Evolutionary conservation across 202 grass and related monocot genomes (phyloP), one percentile per base, ranked within the genome.

Genomic region (Panicum hallii): DNA sequence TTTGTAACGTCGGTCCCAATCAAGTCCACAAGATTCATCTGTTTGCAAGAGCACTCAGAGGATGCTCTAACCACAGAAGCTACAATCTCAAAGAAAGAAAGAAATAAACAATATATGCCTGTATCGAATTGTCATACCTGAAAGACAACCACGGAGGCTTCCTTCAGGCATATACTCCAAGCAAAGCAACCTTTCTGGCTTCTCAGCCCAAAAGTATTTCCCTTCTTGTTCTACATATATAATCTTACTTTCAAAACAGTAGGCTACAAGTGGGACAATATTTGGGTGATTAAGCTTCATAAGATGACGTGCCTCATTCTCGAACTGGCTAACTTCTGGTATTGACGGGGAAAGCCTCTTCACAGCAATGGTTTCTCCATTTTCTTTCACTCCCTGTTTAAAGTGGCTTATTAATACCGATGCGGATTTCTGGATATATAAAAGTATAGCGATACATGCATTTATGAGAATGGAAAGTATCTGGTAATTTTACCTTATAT

Each of bases 1-100:
- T 70, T 60, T 71, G 63, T 22, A 79, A 17, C 79, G 52, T 14
- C 14, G 50, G 2, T 16, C 3, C 86, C 86, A 88, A 19, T 72
- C 63, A 14, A 83, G 72, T 72, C 60, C 55, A 52, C 7, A n/a
- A 38, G 6, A 15, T 34, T 15, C 69, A 48, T 50, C 69, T 47
- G 45, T 11, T 47, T 47, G 10, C 11, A 47, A 47, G 10, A 47
- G 7, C 41, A 43, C 41, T 43, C 41, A 43, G 7, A 43, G 4
- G 41, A 43, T 43, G 7, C 42, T 44, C 42, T 44, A 9, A 44
- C 42, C 42, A 44, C 42, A 44, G 7, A 47, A 2, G 45, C 11
- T 47, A 9, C 10, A 47, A 47, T 10, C 11, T 47, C 2, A 47
- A 47, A 47, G 45, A 47, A 47, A 47, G 45, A 47, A 47, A 47